These are phyloP conservation scores for Brasenia schreberi DNA, from an alignment of 164 flowering plant genomes.

Conservation along the genomic window DNA sequence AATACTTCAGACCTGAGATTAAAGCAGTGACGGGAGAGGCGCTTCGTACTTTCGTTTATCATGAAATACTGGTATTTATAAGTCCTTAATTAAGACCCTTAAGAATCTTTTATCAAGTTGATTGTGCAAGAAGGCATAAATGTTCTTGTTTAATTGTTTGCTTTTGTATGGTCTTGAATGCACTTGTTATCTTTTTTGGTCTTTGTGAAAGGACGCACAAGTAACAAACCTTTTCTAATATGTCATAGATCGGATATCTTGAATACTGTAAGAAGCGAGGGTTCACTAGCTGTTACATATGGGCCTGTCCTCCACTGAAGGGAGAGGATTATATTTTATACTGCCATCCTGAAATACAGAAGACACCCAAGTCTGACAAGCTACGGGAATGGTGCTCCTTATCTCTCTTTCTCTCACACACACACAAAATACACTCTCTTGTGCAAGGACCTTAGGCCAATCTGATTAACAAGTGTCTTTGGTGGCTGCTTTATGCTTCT, in stretches of 20 bases:
- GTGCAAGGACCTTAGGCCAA: background rate
- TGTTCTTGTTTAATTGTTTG: background rate
- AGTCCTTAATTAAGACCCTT: background rate
- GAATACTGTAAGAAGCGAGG: slow-evolving; percentile 17
- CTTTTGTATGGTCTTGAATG: background rate
- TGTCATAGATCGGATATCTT: slow-evolving; percentile 10
- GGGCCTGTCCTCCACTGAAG: slow-evolving; percentile 13
- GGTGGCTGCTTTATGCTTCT: background rate
- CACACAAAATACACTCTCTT: background rate
- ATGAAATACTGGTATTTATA: slow-evolving; percentile 9
- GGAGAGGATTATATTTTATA: slow-evolving; percentile 12
- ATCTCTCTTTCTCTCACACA: background rate
- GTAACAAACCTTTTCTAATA: background rate
- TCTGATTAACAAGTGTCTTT: background rate
- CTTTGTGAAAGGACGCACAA: background rate
- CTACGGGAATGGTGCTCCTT: slow-evolving; percentile 9
- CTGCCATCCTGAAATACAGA: slow-evolving; percentile 15
- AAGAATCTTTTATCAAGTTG: background rate
- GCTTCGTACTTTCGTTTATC: slow-evolving; percentile 15
- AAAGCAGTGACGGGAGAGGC: slow-evolving; percentile 10
- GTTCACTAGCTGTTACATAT: slow-evolving; percentile 11
- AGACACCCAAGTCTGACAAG: slow-evolving; percentile 6
- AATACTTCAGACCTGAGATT: slow-evolving; percentile 10
- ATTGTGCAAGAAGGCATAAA: too few relatives aligned
- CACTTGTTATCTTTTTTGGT: background rate